phyloP scores from a whole-genome alignment of 2,329 filamentous ascomycete genomes.

The Raffaelea arxii region DNA sequence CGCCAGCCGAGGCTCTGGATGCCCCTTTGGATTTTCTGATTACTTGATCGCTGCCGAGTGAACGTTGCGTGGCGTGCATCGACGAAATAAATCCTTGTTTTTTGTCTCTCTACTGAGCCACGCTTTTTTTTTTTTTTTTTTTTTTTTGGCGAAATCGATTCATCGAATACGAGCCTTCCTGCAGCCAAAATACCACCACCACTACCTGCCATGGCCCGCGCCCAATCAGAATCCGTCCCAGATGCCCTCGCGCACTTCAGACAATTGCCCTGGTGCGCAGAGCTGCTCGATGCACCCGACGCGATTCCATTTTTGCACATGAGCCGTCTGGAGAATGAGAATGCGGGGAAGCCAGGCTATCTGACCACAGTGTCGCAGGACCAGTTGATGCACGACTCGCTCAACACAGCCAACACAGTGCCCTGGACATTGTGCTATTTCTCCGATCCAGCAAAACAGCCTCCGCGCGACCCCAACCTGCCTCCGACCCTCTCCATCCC shows the following conservation, averaged over 20 bases:
- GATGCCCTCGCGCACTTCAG: conserved; percentile 9
- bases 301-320: neutral
- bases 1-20: too few relatives aligned
- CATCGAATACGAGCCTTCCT: neutral
- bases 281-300: conserved; percentile 7
- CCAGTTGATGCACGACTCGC: conserved; percentile 3
- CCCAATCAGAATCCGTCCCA: too few relatives aligned
- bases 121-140: neutral
- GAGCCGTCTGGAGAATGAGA: neutral
- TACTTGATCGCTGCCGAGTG: too few relatives aligned
- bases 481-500: conserved; percentile 8
- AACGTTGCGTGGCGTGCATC: too few relatives aligned
- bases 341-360: neutral
- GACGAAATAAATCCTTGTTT: neutral
- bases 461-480: neutral
- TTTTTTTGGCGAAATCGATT: neutral
- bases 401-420: conserved; percentile 11
- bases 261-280: conserved; percentile 6
- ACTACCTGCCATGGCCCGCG: neutral
- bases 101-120: too few relatives aligned
- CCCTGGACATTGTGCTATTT: conserved; percentile 16
- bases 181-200: neutral
- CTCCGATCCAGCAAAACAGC: conserved; percentile 8
- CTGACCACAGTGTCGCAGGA: conserved; percentile 7
- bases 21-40: too few relatives aligned